phyloP scores from a whole-genome alignment of 108 stramenopile species.

The Skeletonema tropicum region DNA sequence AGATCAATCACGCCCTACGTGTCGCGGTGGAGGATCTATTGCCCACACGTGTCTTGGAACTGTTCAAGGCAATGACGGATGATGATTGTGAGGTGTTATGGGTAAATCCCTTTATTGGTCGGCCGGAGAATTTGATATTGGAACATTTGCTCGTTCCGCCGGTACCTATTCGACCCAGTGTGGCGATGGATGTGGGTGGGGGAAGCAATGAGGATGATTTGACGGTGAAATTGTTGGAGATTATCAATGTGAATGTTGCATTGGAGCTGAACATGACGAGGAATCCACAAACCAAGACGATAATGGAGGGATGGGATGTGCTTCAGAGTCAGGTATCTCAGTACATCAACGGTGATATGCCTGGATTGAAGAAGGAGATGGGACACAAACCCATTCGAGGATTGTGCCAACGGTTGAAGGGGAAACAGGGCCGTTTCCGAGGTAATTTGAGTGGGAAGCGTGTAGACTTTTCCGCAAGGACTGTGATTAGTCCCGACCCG shows the following conservation, averaged over 20 bases:
- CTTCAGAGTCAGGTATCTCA: conserved; percentile 95
- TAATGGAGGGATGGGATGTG: conserved; percentile 98
- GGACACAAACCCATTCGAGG: conserved; percentile 95
- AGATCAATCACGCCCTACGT: conserved; percentile 54
- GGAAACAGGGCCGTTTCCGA: conserved; percentile 96
- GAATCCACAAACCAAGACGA: conserved; percentile 90
- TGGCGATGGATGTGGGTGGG: conserved; percentile 97
- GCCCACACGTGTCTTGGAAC: conserved; percentile 78
- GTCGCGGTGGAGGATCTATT: conserved; percentile 78
- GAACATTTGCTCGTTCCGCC: conserved; percentile 95
- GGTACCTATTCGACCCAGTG: conserved; percentile 99
- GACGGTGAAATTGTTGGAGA: conserved; percentile 97
- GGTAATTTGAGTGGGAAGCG: conserved; percentile 98
- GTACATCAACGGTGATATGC: conserved; percentile 97
- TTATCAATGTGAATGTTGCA: conserved; percentile 95
- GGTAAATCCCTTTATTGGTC: conserved; percentile 87
- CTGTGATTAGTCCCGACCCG: conserved; percentile 98
- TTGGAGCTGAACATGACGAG: conserved; percentile 84
- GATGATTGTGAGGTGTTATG: conserved; percentile 96
- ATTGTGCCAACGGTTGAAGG: conserved; percentile 96
- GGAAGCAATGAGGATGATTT: conserved; percentile 98
- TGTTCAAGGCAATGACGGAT: conserved; percentile 91
- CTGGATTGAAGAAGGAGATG: conserved; percentile 90
- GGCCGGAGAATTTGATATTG: conserved; percentile 95
- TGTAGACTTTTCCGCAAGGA: conserved; percentile 97